Percentiles rank a stretch among this genome's conserved stretches.
phyloP scores from a whole-genome alignment of 2,329 filamentous ascomycete genomes.

The Talaromyces rugulosus region DNA sequence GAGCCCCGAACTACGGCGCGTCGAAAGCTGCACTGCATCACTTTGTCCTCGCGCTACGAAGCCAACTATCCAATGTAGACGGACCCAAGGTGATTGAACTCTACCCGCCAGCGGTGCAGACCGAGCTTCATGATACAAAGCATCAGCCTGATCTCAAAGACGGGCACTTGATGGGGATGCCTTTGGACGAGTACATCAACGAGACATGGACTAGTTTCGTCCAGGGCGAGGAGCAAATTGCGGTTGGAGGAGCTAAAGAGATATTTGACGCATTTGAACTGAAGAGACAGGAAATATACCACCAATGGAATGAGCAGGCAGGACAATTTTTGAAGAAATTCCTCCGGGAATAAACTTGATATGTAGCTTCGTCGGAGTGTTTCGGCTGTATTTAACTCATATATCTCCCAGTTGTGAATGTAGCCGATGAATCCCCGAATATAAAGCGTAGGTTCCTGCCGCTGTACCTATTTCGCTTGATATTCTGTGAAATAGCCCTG shows the following conservation, averaged over 20 bases:
- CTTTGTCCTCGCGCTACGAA: conserved; percentile 49
- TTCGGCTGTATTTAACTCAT: neutral
- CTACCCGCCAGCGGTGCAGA: conserved; percentile 54
- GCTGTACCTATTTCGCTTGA: too few relatives aligned
- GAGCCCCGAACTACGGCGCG: conserved; percentile 42
- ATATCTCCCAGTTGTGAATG: too few relatives aligned
- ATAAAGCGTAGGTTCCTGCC: too few relatives aligned
- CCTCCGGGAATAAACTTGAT: neutral
- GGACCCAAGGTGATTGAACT: conserved; percentile 51
- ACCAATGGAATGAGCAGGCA: neutral
- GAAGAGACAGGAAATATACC: neutral
- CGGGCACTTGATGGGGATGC: conserved; percentile 50
- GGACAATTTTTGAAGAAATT: neutral
- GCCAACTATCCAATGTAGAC: conserved; percentile 46
- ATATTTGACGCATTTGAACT: neutral
- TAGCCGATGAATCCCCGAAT: too few relatives aligned
- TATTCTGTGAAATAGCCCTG: too few relatives aligned
- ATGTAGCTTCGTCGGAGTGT: too few relatives aligned
- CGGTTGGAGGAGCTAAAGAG: neutral
- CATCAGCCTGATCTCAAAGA: conserved; percentile 46
- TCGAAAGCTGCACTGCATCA: conserved; percentile 54
- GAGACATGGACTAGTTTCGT: conserved; percentile 40
- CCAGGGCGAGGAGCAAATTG: neutral
- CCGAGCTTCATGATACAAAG: conserved; percentile 49
- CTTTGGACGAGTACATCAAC: conserved; percentile 49